phyloP scores from a whole-genome alignment of 805 yeast species.

The Sugiyamaella marilandica region DNA sequence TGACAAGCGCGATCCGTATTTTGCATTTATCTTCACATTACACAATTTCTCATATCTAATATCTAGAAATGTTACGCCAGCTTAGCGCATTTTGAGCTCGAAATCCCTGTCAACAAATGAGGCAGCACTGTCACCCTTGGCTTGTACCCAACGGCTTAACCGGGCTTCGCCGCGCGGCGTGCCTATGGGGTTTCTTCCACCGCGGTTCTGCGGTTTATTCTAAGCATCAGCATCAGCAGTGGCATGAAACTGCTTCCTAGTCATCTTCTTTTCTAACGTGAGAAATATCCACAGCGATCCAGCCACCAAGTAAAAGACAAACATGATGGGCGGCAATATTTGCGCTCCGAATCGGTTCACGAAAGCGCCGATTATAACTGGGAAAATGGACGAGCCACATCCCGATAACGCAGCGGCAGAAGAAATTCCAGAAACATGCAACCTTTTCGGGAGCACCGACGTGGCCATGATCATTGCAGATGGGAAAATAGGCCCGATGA shows the following conservation, averaged over 20 bases:
- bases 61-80: too few species aligned
- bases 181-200: too few species aligned
- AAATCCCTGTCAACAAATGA: too few species aligned
- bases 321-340: conserved; percentile 13
- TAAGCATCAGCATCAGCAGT: too few species aligned
- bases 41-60: too few species aligned
- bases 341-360: conserved; percentile 14
- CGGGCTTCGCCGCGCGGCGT: too few species aligned
- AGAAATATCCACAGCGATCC: conserved; percentile 13
- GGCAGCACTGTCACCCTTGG: too few species aligned
- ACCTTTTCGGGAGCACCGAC: conserved; percentile 52
- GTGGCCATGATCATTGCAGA: conserved; percentile 68
- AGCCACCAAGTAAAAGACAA: conserved; percentile 11
- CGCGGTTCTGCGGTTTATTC: too few species aligned
- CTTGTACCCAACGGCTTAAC: too few species aligned
- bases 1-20: too few species aligned
- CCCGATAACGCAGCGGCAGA: conserved; percentile 76
- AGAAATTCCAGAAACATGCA: conserved; percentile 66
- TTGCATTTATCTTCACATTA: too few species aligned
- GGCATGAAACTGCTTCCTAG: not conserved
- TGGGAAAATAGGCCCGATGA: conserved; percentile 69
- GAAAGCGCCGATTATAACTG: conserved; percentile 55
- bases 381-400: conserved; percentile 70
- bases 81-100: too few species aligned
- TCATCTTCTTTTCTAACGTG: conserved; percentile 1